Conservation (phyloP, 2,329 filamentous ascomycete species). For the Xylariaceae sp. region DNA sequence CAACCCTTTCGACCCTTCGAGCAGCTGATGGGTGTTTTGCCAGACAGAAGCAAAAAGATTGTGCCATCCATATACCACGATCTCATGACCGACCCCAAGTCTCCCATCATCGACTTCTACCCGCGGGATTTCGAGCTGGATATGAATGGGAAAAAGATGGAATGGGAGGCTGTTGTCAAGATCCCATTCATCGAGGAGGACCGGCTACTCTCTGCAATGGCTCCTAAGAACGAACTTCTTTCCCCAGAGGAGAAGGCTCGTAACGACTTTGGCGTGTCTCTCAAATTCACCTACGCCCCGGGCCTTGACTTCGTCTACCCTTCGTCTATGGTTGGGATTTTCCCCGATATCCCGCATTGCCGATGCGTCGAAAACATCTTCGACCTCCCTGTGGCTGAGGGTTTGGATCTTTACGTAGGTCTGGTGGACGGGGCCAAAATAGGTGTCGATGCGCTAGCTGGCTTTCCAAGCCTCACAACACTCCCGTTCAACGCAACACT, state of each 20-base stretch:
- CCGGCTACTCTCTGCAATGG: conserved; percentile 84
- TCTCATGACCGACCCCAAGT: conserved; percentile 88
- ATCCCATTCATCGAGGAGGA: conserved; percentile 98
- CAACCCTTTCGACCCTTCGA: conserved; percentile 95
- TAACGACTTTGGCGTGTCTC: conserved; percentile 88
- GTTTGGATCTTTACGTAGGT: conserved; percentile 83
- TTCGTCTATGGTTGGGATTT: conserved; percentile 86
- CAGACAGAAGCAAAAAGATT: conserved; percentile 96
- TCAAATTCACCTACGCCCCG: conserved; percentile 89
- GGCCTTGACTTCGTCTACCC: conserved; percentile 83
- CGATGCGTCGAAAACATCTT: conserved; percentile 96
- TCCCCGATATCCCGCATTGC: conserved; percentile 86
- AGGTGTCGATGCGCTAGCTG: conserved; percentile 82
- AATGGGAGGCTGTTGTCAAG: conserved; percentile 99
- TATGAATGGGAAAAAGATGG: conserved; percentile 99
- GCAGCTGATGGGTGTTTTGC: conserved; percentile 97
- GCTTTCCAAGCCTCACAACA: conserved; percentile 89
- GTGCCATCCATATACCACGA: conserved; percentile 87
- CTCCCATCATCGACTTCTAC: conserved; percentile 97
- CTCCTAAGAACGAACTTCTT: conserved; percentile 79
- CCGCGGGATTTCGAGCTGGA: conserved; percentile 95
- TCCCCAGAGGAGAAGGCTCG: conserved; percentile 78
- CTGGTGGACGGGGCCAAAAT: conserved; percentile 85
- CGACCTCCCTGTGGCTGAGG: conserved; percentile 90
- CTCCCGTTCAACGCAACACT: conserved; percentile 82